Evolutionary conservation across 345 rosid genomes (phyloP).

Genomic region (Hibiscus tridactylites): DNA sequence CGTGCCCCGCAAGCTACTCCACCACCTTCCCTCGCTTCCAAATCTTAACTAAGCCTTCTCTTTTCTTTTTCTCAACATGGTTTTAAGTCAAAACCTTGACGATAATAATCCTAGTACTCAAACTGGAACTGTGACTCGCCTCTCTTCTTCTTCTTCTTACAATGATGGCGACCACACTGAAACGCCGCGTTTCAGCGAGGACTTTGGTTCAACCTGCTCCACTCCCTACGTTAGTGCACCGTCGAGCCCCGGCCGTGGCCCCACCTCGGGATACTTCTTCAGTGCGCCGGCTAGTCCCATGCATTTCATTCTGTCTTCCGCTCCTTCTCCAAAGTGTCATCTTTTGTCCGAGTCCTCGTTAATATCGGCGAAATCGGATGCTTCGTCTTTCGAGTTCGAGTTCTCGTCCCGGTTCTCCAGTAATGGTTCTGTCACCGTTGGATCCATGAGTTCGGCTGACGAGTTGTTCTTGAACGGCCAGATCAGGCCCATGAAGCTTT

Average conservation of each 20-base stretch:
- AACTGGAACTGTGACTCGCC: neutral
- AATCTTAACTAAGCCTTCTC: neutral
- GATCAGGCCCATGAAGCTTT: slow-evolving; percentile 37
- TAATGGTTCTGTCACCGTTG: slow-evolving; percentile 11
- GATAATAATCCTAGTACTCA: neutral
- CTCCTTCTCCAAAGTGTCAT: slow-evolving; percentile 11
- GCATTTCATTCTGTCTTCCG: slow-evolving; percentile 18
- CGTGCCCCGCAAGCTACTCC: slow-evolving; percentile 18
- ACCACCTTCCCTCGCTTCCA: neutral
- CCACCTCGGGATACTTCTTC: slow-evolving; percentile 18
- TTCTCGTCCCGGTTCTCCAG: slow-evolving; percentile 28
- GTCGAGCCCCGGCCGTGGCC: slow-evolving; percentile 36
- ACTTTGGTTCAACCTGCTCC: slow-evolving; percentile 33
- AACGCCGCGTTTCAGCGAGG: slow-evolving; percentile 23
- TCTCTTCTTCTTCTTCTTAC: neutral
- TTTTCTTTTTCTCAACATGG: neutral
- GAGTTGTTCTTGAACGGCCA: slow-evolving; percentile 43
- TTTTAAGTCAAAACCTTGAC: neutral
- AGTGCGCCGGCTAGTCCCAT: slow-evolving; percentile 29
- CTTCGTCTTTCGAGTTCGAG: slow-evolving; percentile 21
- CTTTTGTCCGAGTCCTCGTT: slow-evolving; percentile 1
- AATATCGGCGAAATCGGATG: neutral
- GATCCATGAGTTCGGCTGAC: slow-evolving; percentile 36
- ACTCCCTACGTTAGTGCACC: slow-evolving; percentile 51
- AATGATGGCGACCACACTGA: slow-evolving; percentile 5